Base-by-base conservation (phyloP, 768 basidiomycete genomes). In the Xanthoconium stramineum region DNA sequence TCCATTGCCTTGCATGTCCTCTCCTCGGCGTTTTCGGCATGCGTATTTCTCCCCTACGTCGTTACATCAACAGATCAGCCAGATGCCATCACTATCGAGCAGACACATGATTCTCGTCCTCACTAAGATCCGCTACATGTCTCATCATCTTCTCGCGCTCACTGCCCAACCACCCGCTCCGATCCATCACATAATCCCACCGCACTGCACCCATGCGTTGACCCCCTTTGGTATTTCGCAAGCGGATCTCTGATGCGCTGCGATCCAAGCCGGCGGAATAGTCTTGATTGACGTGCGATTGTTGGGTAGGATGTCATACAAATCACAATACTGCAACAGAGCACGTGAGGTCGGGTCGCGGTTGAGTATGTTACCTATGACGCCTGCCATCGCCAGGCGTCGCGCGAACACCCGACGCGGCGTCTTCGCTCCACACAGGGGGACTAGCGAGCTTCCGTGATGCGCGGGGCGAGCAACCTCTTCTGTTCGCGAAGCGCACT, bases 211-310 rank as follows among this genome's bases (percentile, higher is more conserved):
- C 67, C 62, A 35, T 60, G 48, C 53, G 52, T 68, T 61, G 19
- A 59, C 43, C 29, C 58, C 62, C 6, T 70, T 74, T 33, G 68
- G 70, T 29, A 69, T 76, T 47, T 74, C 75, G 2, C 81, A 80
- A 55, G 75, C 76, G 3, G 81, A 84, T 45, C 58, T 84, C 2
- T 80, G 83, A 15, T 76, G 68, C 54, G 76, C 83, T 11, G 85
- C 85, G 6, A 60, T 79, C 24, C 52, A 82, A 77, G 60, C 79
- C 84, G 2, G 85, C 84, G n/a, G 83, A 32, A 80, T 75, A 19
- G 76, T 89, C 11, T 71, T 86, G 54, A 83, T 76, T 61, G 83
- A 84, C 20, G 79, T 88, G 78, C 79, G 80, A 65, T 79, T 79
- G 9, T 67, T 83, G 61, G 87, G 33, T 6, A 12, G 12, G 33